These are phyloP conservation scores for Aspergillus sp. DNA, from an alignment of 2,329 filamentous ascomycete species.

Conservation along the genomic window DNA sequence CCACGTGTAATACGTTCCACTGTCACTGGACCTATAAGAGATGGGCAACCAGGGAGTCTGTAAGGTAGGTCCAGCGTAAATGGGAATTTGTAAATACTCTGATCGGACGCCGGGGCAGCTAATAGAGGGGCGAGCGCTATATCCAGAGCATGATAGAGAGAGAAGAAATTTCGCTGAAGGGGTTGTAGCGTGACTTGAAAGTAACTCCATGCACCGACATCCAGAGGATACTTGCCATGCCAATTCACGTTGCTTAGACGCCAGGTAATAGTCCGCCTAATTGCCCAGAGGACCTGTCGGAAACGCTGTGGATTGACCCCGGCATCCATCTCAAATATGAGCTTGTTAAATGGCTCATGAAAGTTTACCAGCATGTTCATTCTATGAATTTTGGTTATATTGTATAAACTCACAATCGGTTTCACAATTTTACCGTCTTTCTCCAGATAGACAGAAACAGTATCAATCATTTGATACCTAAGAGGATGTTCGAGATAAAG, in stretches of 20 bases:
- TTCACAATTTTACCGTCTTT: background rate
- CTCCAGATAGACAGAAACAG: background rate
- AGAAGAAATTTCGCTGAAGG: too few species aligned
- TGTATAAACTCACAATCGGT: background rate
- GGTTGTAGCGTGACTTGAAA: background rate
- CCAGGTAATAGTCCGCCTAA: background rate
- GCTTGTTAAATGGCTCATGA: background rate
- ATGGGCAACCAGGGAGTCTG: too few species aligned
- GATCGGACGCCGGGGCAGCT: too few species aligned
- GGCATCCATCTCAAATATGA: background rate
- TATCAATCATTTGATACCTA: background rate
- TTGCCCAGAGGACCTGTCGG: background rate
- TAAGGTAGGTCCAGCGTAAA: too few species aligned
- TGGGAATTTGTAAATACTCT: too few species aligned
- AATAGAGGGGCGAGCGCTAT: too few species aligned
- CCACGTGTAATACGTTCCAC: too few species aligned
- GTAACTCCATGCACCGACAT: background rate
- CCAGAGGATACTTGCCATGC: background rate
- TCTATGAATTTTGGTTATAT: background rate
- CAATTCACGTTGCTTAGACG: background rate
- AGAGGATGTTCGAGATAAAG: too few species aligned
- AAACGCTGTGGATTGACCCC: background rate
- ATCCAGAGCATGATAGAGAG: too few species aligned
- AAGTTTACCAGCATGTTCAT: background rate
- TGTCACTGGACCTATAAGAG: too few species aligned